Conservation (phyloP, 2,329 filamentous ascomycete genomes). For the Myriangium duriaei region DNA sequence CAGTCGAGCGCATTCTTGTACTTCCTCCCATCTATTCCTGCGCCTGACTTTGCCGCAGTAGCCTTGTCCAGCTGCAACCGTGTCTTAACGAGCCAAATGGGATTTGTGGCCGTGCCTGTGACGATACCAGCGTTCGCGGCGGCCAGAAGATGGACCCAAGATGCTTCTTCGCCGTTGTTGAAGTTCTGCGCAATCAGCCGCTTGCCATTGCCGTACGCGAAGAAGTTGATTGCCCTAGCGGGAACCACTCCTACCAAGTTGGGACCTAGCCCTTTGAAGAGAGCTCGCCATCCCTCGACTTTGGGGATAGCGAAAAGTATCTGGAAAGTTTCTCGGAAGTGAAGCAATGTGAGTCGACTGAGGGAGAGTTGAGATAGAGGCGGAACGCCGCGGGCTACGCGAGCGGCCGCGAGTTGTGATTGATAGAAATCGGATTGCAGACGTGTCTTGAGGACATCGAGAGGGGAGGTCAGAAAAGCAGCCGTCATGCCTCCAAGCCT, state of each 20-base stretch:
- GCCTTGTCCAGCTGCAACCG: slow-evolving; percentile 84
- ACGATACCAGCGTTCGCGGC: slow-evolving; percentile 69
- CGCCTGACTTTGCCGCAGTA: slow-evolving; percentile 46
- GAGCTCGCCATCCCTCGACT: slow-evolving; percentile 68
- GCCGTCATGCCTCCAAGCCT: slow-evolving; percentile 85
- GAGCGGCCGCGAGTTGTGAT: slow-evolving; percentile 57
- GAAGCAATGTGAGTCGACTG: slow-evolving; percentile 53
- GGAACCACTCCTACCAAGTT: slow-evolving; percentile 85
- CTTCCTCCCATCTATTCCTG: slow-evolving; percentile 44
- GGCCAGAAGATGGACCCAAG: slow-evolving; percentile 66
- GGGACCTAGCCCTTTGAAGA: slow-evolving; percentile 88
- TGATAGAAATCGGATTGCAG: slow-evolving; percentile 94
- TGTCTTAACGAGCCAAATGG: slow-evolving; percentile 95
- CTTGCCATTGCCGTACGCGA: slow-evolving; percentile 86
- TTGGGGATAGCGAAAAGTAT: slow-evolving; percentile 72
- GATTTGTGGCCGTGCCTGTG: slow-evolving; percentile 85
- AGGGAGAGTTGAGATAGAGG: slow-evolving; percentile 49
- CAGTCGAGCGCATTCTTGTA: slow-evolving; percentile 88
- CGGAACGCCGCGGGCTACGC: slow-evolving; percentile 44
- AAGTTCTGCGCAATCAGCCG: slow-evolving; percentile 62
- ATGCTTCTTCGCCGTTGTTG: slow-evolving; percentile 55
- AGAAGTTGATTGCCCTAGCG: slow-evolving; percentile 86
- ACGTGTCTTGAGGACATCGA: slow-evolving; percentile 87
- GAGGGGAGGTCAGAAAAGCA: slow-evolving; percentile 80
- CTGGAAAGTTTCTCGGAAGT: slow-evolving; percentile 74